Conservation (phyloP, 306 rosid species). For the Senna tora region DNA sequence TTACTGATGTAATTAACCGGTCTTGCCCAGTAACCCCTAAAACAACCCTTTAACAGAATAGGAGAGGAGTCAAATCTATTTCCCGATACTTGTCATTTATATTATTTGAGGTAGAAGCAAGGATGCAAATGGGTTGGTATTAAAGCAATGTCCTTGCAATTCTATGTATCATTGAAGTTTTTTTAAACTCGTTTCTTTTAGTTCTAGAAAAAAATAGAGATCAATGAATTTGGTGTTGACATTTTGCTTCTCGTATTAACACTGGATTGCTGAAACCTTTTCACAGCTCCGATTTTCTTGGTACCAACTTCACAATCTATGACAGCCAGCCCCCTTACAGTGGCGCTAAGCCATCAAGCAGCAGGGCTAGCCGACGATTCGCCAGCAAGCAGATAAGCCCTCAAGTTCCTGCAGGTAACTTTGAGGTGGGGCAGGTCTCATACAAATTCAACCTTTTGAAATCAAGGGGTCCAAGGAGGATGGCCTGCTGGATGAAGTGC, state of each 20-base stretch:
- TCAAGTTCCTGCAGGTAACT: constrained; percentile 93
- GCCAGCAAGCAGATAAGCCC: constrained; percentile 98
- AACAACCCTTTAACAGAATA: not conserved
- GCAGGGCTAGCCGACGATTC: constrained; percentile 81
- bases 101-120: constrained; percentile 2
- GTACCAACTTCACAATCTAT: constrained; percentile 88
- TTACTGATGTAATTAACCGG: too few species aligned
- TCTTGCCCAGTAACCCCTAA: too few species aligned
- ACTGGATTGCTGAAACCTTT: constrained; percentile 24
- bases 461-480: constrained; percentile 99
- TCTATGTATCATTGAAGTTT: constrained; percentile 3
- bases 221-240: constrained; percentile 6
- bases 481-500: constrained; percentile 76
- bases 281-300: constrained; percentile 96
- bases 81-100: not conserved
- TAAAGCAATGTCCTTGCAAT: not conserved
- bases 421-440: constrained; percentile 86
- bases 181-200: not conserved
- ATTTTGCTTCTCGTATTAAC: constrained; percentile 3
- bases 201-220: not conserved
- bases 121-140: not conserved
- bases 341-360: constrained; percentile 89
- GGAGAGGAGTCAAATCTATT: not conserved
- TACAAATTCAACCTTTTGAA: constrained; percentile 94
- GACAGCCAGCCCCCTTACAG: constrained; percentile 89